Percentiles rank a stretch among this genome's conserved stretches.
Evolutionary conservation across 805 yeast species (phyloP).

Genomic region (Candida maltosa): DNA sequence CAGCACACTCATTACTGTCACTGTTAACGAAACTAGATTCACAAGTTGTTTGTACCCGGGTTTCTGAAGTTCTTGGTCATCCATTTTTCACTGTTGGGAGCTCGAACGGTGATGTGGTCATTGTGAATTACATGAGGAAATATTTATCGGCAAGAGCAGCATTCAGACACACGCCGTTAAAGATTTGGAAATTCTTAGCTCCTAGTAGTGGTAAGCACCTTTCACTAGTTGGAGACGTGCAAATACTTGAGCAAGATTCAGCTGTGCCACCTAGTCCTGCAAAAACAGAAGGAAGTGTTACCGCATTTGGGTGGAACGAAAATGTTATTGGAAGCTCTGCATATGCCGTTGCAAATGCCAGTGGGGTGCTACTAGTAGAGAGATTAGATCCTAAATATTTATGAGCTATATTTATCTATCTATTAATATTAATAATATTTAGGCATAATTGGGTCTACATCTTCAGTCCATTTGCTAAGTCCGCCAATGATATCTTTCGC

Average conservation of each 20-base stretch:
- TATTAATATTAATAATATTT: conserved; percentile 42
- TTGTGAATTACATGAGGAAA: conserved; percentile 37
- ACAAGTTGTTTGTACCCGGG: conserved; percentile 23
- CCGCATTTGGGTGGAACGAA: conserved; percentile 59
- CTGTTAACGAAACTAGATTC: conserved; percentile 32
- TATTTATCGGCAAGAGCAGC: conserved; percentile 30
- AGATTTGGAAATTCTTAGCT: conserved; percentile 26
- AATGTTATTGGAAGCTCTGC: conserved; percentile 37
- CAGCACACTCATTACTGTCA: conserved; percentile 24
- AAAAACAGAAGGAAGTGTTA: conserved; percentile 50
- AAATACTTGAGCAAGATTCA: conserved; percentile 26
- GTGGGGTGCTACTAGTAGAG: conserved; percentile 50
- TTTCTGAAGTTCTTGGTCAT: conserved; percentile 32
- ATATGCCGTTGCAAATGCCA: conserved; percentile 51
- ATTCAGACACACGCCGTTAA: conserved; percentile 38
- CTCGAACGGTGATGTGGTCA: conserved; percentile 32
- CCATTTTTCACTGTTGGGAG: conserved; percentile 35
- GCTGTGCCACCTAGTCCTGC: conserved; percentile 29
- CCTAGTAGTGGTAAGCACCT: neutral
- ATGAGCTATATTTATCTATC: conserved; percentile 2
- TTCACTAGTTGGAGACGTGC: conserved; percentile 21
- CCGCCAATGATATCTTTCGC: conserved; percentile 81
- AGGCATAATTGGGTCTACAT: conserved; percentile 61
- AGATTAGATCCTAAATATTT: conserved; percentile 24
- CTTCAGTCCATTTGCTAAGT: conserved; percentile 59